Conservation (phyloP, 352 stramenopile genomes). For the Peronospora destructor region DNA sequence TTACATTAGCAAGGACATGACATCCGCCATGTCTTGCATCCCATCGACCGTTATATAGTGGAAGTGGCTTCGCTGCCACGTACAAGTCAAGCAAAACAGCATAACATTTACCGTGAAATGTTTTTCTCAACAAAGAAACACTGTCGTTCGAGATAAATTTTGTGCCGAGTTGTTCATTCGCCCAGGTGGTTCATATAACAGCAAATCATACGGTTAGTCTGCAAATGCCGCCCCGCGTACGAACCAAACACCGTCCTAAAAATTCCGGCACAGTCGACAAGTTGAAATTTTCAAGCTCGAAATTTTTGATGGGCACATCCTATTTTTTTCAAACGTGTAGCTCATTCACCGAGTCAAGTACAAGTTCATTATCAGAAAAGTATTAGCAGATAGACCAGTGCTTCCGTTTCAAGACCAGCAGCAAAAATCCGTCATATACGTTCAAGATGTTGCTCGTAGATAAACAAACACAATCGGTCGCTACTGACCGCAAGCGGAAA, state of each 20-base stretch:
- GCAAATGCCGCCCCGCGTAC: no score
- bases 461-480: conserved; percentile 4
- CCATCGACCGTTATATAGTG: neutral
- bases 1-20: conserved; percentile 5
- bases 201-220: conserved; percentile 4
- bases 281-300: conserved; percentile 26
- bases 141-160: no score
- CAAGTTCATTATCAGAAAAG: no score
- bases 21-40: neutral
- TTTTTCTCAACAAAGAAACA: no score
- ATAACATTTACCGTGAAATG: no score
- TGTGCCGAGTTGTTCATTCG: no score
- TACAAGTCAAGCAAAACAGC: no score
- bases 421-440: conserved; percentile 8
- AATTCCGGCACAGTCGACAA: conserved; percentile 5
- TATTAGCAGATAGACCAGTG: no score
- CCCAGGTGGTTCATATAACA: no score
- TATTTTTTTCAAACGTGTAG: neutral
- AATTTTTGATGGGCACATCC: conserved; percentile 25
- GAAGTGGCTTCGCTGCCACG: no score
- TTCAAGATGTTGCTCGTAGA: conserved; percentile 34
- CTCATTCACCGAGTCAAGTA: conserved; percentile 25
- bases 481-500: conserved; percentile 41
- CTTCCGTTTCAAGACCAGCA: neutral
- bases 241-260: neutral